Base-by-base conservation (phyloP, 306 rosid species). In the Trichosanthes truncata region DNA sequence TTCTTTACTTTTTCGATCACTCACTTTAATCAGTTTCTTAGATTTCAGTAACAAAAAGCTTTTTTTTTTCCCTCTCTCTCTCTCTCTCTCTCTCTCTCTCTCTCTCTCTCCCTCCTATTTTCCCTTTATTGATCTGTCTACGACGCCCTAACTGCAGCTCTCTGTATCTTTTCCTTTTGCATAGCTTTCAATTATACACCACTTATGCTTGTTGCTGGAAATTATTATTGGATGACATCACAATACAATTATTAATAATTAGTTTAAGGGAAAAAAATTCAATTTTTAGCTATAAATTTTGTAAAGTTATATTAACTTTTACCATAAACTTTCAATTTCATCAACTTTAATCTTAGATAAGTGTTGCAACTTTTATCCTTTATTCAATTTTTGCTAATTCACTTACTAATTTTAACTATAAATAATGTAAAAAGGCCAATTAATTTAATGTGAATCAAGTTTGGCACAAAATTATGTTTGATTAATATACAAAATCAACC, bases 21-120 rank as follows among this genome's bases (percentile, higher is more conserved):
- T 53, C 84, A 81, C 91, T 89, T 91, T 91, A 86, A 84, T 86
- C 88, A 82, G 53, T 77, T 87, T 87, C 93, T 88, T 89, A 89
- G 93, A 89, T 86, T 91, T 91, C 93, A 91, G 92, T 87, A 91
- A 89, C 87, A 83, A 88, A 87, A 90, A 89, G 80, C 79, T 52
- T 40, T 45, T n/a, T 67, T n/a, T 36, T 12, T 41, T 9, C 18
- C 76, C 20, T 84, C 55, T 77, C 38, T 55, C 9, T 33, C 21
- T 11, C 59, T 17, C 8, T 40, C 69, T 18, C 65, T n/a, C 57
- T n/a, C 85, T 84, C 55, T 77, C 38, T 55, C 9, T 33, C 21
- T 11, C 59, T 17, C 8, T 40, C 69, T 18, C 65, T n/a, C 57
- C n/a, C 25, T 56, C 10, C 25, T 55, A 14, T 55, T 55, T 55